phyloP scores from a whole-genome alignment of 2,329 filamentous ascomycete genomes.

The Colletotrichum eremochloae region DNA sequence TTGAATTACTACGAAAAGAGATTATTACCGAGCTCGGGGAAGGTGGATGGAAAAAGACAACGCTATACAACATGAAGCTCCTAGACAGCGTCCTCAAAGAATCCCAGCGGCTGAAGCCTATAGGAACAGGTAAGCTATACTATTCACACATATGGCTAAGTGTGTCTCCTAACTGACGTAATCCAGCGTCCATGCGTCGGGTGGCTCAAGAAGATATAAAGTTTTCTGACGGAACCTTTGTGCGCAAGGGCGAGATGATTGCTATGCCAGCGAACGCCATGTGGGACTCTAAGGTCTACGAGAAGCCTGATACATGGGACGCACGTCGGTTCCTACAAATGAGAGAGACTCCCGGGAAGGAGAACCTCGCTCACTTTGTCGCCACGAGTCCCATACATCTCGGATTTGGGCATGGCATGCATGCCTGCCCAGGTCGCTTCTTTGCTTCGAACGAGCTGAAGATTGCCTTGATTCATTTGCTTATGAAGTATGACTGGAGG shows the following conservation, averaged over 20 bases:
- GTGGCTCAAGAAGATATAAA: background rate
- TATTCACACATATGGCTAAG: background rate
- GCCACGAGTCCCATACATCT: conserved; percentile 50
- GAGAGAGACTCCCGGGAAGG: conserved; percentile 44
- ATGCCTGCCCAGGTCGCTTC: conserved; percentile 59
- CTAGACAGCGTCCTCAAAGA: conserved; percentile 37
- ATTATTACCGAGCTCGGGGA: conserved; percentile 24
- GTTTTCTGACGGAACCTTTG: conserved; percentile 25
- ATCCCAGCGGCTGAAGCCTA: conserved; percentile 33
- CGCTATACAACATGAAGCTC: conserved; percentile 36
- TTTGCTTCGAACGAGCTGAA: conserved; percentile 59
- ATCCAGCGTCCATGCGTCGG: conserved; percentile 19
- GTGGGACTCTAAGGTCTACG: conserved; percentile 46
- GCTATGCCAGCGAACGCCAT: conserved; percentile 43
- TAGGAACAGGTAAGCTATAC: conserved; percentile 24
- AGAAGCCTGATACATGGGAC: conserved; percentile 47
- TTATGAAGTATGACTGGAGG: conserved; percentile 49
- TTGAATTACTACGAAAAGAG: conserved; percentile 45
- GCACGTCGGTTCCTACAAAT: conserved; percentile 48
- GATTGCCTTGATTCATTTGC: conserved; percentile 48
- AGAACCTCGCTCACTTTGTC: conserved; percentile 51
- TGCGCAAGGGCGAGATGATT: conserved; percentile 43
- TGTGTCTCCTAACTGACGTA: too few relatives aligned
- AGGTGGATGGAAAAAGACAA: conserved; percentile 16
- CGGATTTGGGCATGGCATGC: conserved; percentile 56